phyloP scores from a whole-genome alignment of 139 green algal species.

The Volvox africanus region DNA sequence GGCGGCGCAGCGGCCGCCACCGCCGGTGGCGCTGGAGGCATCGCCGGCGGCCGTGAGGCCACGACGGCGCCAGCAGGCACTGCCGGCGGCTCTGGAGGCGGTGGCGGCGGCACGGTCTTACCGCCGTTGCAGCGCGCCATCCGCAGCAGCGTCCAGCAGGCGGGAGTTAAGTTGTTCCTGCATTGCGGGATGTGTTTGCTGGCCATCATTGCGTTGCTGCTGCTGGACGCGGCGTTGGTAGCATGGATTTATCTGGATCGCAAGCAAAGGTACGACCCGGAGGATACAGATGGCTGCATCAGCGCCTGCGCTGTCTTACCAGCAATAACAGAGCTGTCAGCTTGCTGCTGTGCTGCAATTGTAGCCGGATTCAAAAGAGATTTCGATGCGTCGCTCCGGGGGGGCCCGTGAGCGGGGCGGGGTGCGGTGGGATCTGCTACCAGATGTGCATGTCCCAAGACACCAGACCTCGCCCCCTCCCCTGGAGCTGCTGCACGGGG shows the following conservation, averaged over 20 bases:
- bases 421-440: no score
- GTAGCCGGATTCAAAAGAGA: no score
- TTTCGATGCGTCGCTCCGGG: no score
- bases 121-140: constrained; percentile 41
- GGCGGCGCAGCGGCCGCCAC: constrained; percentile 11
- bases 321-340: no score
- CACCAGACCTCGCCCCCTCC: no score
- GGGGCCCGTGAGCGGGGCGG: no score
- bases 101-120: constrained; percentile 16
- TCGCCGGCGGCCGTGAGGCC: background rate
- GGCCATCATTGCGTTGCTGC: constrained; percentile 52
- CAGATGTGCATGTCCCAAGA: no score
- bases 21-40: background rate
- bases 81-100: background rate
- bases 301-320: no score
- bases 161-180: constrained; percentile 43
- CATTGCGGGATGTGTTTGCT: constrained; percentile 55
- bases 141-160: constrained; percentile 39
- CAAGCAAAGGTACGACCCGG: background rate
- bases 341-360: no score
- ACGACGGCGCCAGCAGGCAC: background rate
- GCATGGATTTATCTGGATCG: constrained; percentile 36
- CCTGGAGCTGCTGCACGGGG: no score
- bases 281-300: no score
- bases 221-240: constrained; percentile 43